phyloP scores from a whole-genome alignment of 2,329 filamentous ascomycete genomes.

The Aureobasidium sp. region DNA sequence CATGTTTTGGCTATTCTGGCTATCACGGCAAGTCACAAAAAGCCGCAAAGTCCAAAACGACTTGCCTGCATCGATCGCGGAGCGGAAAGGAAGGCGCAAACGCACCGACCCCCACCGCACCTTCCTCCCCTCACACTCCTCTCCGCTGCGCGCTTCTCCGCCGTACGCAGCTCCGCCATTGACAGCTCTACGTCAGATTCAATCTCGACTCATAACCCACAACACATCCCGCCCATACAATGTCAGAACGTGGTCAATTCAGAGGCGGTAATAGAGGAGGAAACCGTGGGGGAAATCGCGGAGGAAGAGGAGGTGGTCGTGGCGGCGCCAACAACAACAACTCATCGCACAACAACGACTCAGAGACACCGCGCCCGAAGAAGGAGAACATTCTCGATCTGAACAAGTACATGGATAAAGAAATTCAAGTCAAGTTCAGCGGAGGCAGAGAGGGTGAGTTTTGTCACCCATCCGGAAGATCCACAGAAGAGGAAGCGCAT shows the following conservation, averaged over 20 bases:
- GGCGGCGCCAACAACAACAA: conserved; percentile 23
- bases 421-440: conserved; percentile 92
- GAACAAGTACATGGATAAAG: conserved; percentile 94
- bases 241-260: conserved; percentile 51
- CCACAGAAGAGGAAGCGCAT: neutral
- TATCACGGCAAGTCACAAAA: conserved; percentile 4
- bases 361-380: conserved; percentile 57
- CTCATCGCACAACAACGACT: conserved; percentile 21
- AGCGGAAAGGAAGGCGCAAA: neutral
- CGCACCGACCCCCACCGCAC: neutral
- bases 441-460: conserved; percentile 78
- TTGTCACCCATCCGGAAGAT: too few relatives aligned
- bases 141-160: neutral
- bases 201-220: neutral
- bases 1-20: neutral
- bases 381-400: conserved; percentile 98
- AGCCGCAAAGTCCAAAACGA: neutral
- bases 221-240: conserved; percentile 23
- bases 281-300: conserved; percentile 36
- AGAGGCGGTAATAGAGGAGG: conserved; percentile 41
- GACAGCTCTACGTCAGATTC: conserved; percentile 6
- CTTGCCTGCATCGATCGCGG: neutral
- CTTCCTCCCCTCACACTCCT: neutral
- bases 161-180: neutral
- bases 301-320: conserved; percentile 27